A percentile compares a stretch with the other conserved stretches of the same genome.
Conservation (phyloP, 768 basidiomycete genomes). For the Suillus luteus region DNA sequence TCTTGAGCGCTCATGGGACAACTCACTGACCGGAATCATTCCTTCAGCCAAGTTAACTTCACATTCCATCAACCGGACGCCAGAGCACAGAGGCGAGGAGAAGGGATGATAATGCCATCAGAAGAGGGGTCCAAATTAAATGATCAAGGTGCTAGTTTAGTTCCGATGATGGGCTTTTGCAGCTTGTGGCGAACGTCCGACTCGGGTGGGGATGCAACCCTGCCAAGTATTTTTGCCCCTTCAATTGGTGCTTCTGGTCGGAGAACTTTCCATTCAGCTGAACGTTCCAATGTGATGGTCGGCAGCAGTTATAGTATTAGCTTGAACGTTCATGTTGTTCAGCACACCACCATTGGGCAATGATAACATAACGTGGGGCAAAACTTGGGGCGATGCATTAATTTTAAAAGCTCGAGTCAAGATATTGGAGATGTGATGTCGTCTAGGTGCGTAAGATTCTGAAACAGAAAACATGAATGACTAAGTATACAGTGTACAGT, state of each 20-base stretch:
- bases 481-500: slow-evolving; percentile 3
- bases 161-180: neutral
- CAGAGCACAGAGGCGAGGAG: neutral
- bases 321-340: neutral
- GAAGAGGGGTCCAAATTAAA: neutral
- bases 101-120: neutral
- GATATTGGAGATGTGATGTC: neutral
- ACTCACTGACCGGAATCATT: neutral
- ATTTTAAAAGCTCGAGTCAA: neutral
- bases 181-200: neutral
- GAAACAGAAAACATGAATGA: neutral
- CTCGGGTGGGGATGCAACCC: neutral
- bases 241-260: neutral
- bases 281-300: neutral
- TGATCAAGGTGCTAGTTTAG: neutral
- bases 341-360: neutral
- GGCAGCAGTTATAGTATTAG: neutral
- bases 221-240: neutral
- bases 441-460: slow-evolving; percentile 4
- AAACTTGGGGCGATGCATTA: neutral
- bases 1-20: neutral
- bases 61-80: neutral
- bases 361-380: neutral
- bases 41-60: neutral
- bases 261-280: neutral